Evolutionary conservation across 139 green algal genomes (phyloP).

Genomic region (Chlorella sp.): DNA sequence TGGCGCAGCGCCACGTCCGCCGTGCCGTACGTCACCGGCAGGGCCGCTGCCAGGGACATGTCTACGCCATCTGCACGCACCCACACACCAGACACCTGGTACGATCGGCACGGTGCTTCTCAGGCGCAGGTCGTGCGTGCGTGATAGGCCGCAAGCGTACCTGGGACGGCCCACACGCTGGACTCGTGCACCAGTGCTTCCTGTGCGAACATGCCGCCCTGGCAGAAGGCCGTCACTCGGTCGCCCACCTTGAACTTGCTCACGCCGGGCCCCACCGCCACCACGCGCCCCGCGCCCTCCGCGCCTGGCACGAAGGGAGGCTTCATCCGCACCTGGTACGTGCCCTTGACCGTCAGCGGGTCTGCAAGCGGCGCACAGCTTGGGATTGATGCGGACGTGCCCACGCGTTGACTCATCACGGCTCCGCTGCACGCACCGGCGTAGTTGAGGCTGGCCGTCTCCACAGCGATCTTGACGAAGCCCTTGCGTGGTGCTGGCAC

Average conservation of each 20-base stretch:
- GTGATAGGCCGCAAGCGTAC: slow-evolving; percentile 5
- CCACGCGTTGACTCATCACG: neutral
- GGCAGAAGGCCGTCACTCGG: slow-evolving; percentile 29
- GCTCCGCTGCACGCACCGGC: neutral
- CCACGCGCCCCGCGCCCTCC: slow-evolving; percentile 68
- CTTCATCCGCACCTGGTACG: slow-evolving; percentile 74
- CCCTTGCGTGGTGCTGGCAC: neutral
- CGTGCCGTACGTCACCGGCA: slow-evolving; percentile 84
- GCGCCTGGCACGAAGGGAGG: slow-evolving; percentile 79
- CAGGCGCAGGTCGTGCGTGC: neutral
- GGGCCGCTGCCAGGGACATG: slow-evolving; percentile 41
- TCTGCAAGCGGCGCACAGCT: neutral
- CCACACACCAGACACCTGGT: too few relatives aligned
- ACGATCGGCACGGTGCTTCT: neutral
- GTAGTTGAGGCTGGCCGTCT: neutral
- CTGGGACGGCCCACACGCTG: slow-evolving; percentile 31
- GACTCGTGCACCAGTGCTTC: slow-evolving; percentile 45
- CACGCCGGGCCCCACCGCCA: slow-evolving; percentile 61
- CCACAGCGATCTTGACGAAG: neutral
- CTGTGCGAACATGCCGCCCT: slow-evolving; percentile 63
- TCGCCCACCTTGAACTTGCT: slow-evolving; percentile 59
- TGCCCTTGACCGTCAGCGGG: slow-evolving; percentile 40
- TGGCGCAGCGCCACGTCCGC: slow-evolving; percentile 72
- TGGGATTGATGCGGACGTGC: neutral
- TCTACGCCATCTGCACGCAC: slow-evolving; percentile 33